These are phyloP conservation scores for Astragalus glycyphyllos DNA, from an alignment of 306 rosid genomes.

Conservation along the genomic window DNA sequence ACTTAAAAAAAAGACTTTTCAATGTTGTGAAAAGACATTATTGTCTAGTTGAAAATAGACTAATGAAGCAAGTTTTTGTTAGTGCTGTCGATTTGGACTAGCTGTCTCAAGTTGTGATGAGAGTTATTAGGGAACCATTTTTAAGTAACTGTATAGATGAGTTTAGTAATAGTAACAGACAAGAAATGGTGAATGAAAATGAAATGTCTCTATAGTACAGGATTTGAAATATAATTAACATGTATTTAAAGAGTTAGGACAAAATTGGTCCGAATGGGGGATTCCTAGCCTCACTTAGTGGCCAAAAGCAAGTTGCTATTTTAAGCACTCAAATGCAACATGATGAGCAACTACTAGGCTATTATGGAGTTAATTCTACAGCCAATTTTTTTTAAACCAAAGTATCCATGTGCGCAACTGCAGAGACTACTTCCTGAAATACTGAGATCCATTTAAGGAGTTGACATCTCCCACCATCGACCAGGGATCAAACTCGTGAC, in stretches of 20 bases:
- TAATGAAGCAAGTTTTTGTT: conserved; percentile 41
- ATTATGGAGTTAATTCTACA: background rate
- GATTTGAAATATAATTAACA: conserved; percentile 18
- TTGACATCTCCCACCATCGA: too few relatives aligned
- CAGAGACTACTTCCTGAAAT: too few relatives aligned
- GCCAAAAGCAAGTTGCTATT: conserved; percentile 23
- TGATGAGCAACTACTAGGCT: too few relatives aligned
- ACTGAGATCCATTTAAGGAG: too few relatives aligned
- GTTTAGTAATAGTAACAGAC: background rate
- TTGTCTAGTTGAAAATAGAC: conserved; percentile 48
- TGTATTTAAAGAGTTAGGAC: background rate
- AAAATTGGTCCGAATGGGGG: conserved; percentile 22
- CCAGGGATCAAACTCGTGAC: too few relatives aligned
- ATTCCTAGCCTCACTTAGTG: background rate
- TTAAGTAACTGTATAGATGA: conserved; percentile 11
- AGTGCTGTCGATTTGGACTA: conserved; percentile 31
- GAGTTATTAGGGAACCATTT: conserved; percentile 25
- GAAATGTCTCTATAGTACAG: conserved; percentile 32
- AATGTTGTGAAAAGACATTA: conserved; percentile 15
- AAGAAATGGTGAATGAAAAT: conserved; percentile 39
- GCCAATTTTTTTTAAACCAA: too few relatives aligned
- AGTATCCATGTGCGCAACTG: too few relatives aligned
- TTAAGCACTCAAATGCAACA: background rate
- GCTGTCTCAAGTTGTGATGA: background rate
- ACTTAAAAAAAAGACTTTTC: conserved; percentile 29